These are phyloP conservation scores for Neoscytalidium dimidiatum DNA, from an alignment of 2,329 filamentous ascomycete species.

Conservation along the genomic window DNA sequence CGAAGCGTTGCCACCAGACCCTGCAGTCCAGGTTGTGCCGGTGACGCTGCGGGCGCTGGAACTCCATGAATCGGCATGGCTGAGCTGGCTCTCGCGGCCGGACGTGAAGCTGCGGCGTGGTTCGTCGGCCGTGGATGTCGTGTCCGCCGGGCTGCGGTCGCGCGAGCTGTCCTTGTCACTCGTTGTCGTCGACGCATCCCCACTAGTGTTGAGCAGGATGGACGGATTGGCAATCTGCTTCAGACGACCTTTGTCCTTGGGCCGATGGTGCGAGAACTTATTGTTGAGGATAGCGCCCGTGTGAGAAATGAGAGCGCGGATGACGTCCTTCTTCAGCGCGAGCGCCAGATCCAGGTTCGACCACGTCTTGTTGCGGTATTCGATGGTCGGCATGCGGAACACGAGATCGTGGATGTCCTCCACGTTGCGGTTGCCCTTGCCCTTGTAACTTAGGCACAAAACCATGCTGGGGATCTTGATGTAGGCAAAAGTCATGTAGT, in stretches of 20 bases:
- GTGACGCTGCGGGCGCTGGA: constrained; percentile 10
- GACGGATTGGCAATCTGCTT: constrained; percentile 82
- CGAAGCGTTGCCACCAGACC: not conserved
- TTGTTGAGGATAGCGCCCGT: constrained; percentile 96
- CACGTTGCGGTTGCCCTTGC: constrained; percentile 90
- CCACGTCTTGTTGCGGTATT: constrained; percentile 99
- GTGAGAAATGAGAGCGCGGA: constrained; percentile 91
- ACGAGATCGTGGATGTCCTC: constrained; percentile 98
- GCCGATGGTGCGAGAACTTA: constrained; percentile 89
- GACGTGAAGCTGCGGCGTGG: constrained; percentile 20
- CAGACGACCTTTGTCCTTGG: constrained; percentile 76
- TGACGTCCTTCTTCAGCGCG: constrained; percentile 90
- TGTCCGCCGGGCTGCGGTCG: constrained; percentile 32
- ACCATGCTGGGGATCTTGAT: constrained; percentile 95
- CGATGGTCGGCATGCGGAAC: constrained; percentile 89
- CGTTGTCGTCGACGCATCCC: not conserved
- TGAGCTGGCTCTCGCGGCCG: constrained; percentile 12
- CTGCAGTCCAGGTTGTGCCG: constrained; percentile 1
- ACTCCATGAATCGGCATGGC: constrained; percentile 12
- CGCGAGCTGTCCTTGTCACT: constrained; percentile 27
- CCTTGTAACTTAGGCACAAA: constrained; percentile 93
- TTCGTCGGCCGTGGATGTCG: not conserved
- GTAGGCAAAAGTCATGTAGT: constrained; percentile 96
- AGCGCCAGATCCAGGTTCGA: constrained; percentile 93
- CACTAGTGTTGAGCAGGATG: constrained; percentile 55